Conservation (phyloP, 176 grass and related monocot species). For the Eragrostis curvula region DNA sequence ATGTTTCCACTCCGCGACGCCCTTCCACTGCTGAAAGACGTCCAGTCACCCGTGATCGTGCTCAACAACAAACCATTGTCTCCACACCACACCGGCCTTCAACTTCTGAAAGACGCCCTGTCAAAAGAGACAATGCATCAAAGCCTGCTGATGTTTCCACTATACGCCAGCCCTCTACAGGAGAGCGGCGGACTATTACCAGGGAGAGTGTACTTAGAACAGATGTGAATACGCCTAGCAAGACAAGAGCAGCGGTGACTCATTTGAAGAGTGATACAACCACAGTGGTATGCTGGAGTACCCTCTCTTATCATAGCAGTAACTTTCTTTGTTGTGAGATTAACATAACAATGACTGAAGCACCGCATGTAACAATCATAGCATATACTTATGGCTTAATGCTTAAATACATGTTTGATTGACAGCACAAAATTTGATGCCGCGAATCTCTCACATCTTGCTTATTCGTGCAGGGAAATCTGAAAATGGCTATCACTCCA, state of each 20-base stretch:
- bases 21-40: constrained; percentile 51
- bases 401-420: constrained; percentile 13
- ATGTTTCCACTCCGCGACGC: constrained; percentile 35
- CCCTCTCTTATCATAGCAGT: not conserved
- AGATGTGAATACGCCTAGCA: constrained; percentile 45
- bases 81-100: constrained; percentile 37
- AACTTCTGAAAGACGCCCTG: constrained; percentile 49
- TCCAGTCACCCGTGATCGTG: constrained; percentile 38
- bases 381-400: no score
- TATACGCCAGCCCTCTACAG: constrained; percentile 44
- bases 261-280: constrained; percentile 22
- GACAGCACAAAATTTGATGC: not conserved
- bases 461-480: constrained; percentile 48
- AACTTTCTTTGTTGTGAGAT: not conserved
- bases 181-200: constrained; percentile 46
- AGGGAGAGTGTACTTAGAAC: constrained; percentile 45
- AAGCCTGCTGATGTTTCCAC: constrained; percentile 34
- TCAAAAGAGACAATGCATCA: constrained; percentile 30
- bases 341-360: constrained; percentile 14
- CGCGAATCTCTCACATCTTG: constrained; percentile 22
- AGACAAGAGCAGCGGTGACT: constrained; percentile 22
- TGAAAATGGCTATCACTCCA: constrained; percentile 47
- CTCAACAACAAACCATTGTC: constrained; percentile 33
- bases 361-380: constrained; percentile 9
- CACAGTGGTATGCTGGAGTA: constrained; percentile 41